These are phyloP conservation scores for Boletus rex-veris DNA, from an alignment of 768 basidiomycete genomes.

Conservation along the genomic window DNA sequence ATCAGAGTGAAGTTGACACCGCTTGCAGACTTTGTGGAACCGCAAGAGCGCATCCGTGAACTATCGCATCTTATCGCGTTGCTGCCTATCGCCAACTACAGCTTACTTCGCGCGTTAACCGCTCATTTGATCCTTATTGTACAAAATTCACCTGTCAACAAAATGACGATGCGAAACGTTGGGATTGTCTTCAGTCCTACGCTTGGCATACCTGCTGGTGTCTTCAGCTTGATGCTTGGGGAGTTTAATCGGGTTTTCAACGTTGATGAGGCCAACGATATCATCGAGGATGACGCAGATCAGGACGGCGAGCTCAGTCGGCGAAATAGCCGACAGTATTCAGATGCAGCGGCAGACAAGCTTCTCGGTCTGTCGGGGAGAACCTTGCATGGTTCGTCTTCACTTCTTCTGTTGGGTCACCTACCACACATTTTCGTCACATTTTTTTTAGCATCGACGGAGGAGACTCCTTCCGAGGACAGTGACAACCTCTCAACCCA, in stretches of 20 bases:
- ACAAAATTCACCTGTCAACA: conserved; percentile 85
- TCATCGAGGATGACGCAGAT: conserved; percentile 22
- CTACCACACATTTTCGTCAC: conserved; percentile 2
- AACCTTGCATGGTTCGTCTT: conserved; percentile 54
- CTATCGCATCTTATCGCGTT: conserved; percentile 81
- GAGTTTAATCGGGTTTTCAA: conserved; percentile 95
- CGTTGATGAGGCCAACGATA: conserved; percentile 46
- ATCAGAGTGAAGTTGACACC: conserved; percentile 10
- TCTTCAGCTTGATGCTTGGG: conserved; percentile 90
- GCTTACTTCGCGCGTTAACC: conserved; percentile 86
- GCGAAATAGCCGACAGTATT: conserved; percentile 82
- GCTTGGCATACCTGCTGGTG: conserved; percentile 94
- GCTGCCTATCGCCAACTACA: conserved; percentile 91
- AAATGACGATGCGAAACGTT: conserved; percentile 98
- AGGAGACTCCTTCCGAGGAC: conserved; percentile 66
- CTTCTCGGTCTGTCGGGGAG: conserved; percentile 76
- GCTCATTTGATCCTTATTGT: conserved; percentile 95
- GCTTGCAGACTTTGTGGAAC: conserved; percentile 76
- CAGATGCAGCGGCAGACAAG: conserved; percentile 78
- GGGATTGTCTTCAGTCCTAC: conserved; percentile 99
- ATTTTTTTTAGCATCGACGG: conserved; percentile 38
- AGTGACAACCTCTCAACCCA: conserved; percentile 64
- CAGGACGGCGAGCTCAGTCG: conserved; percentile 45
- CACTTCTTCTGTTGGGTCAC: background rate
- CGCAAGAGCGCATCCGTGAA: conserved; percentile 84